phyloP scores from a whole-genome alignment of 2,329 filamentous ascomycete genomes.

The Clarireedia homoeocarpa region DNA sequence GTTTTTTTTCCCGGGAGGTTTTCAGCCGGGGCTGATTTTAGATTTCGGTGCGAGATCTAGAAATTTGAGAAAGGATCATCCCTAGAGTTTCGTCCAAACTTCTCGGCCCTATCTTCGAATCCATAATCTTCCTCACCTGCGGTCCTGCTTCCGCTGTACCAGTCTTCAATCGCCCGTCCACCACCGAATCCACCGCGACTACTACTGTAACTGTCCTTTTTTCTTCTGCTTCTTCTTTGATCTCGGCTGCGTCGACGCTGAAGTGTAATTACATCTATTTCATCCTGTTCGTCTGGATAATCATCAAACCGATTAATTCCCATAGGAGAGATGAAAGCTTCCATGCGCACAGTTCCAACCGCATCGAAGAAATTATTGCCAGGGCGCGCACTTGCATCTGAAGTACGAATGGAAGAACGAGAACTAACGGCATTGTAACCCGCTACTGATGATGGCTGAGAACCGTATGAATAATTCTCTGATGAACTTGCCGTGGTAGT shows the following conservation, averaged over 20 bases:
- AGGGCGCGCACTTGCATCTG: slow-evolving; percentile 26
- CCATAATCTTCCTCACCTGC: slow-evolving; percentile 46
- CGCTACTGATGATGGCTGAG: slow-evolving; percentile 37
- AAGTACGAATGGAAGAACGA: slow-evolving; percentile 27
- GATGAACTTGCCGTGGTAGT: slow-evolving; percentile 49
- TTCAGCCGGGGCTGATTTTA: not conserved
- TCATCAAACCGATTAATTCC: slow-evolving; percentile 30
- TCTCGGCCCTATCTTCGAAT: slow-evolving; percentile 9
- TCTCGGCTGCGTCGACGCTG: slow-evolving; percentile 24
- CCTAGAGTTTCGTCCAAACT: slow-evolving; percentile 38
- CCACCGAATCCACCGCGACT: slow-evolving; percentile 27
- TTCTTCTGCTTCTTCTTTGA: slow-evolving; percentile 22
- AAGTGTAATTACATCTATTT: slow-evolving; percentile 24
- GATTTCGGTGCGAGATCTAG: slow-evolving; percentile 27
- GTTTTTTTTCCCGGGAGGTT: not conserved
- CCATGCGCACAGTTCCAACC: slow-evolving; percentile 90
- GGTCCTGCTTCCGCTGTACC: slow-evolving; percentile 39
- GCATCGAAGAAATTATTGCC: slow-evolving; percentile 65
- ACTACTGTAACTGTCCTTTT: slow-evolving; percentile 26
- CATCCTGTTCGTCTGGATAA: slow-evolving; percentile 27
- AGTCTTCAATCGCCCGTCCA: slow-evolving; percentile 40
- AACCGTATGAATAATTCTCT: slow-evolving; percentile 45
- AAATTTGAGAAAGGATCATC: slow-evolving; percentile 58
- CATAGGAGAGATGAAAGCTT: slow-evolving; percentile 77
- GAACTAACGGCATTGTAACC: slow-evolving; percentile 35